These are phyloP conservation scores for Mallotus japonicus DNA, from an alignment of 441 rosid genomes.

Conservation along the genomic window DNA sequence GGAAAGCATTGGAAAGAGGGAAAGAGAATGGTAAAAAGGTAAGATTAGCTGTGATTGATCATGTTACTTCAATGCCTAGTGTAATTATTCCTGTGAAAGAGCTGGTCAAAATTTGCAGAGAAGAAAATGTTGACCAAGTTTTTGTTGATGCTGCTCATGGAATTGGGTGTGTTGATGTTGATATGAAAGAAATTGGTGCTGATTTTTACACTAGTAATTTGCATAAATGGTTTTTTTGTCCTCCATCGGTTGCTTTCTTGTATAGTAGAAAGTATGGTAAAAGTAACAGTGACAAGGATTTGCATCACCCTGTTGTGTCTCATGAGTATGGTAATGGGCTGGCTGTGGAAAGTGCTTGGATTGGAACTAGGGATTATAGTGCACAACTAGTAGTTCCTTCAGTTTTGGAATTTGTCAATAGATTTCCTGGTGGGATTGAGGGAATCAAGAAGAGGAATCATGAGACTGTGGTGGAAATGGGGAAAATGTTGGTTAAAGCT, in stretches of 20 bases:
- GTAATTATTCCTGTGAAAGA: constrained; percentile 77
- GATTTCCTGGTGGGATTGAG: constrained; percentile 81
- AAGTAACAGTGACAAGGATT: constrained; percentile 34
- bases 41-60: constrained; percentile 86
- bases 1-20: constrained; percentile 54
- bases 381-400: constrained; percentile 85
- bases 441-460: constrained; percentile 82
- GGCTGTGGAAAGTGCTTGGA: constrained; percentile 86
- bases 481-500: constrained; percentile 66
- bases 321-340: constrained; percentile 88
- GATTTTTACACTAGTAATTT: constrained; percentile 86
- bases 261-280: constrained; percentile 47
- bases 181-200: constrained; percentile 82
- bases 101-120: constrained; percentile 68
- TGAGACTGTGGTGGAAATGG: constrained; percentile 72
- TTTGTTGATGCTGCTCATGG: constrained; percentile 94
- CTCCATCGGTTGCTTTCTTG: constrained; percentile 79
- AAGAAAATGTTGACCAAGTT: constrained; percentile 76
- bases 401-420: constrained; percentile 58
- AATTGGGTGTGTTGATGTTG: constrained; percentile 82
- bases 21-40: constrained; percentile 59
- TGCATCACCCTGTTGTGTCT: constrained; percentile 95
- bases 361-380: constrained; percentile 90
- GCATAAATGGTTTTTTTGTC: constrained; percentile 91
- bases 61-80: constrained; percentile 90